Base-by-base conservation (phyloP, 345 rosid species). In the Anacardium occidentale region DNA sequence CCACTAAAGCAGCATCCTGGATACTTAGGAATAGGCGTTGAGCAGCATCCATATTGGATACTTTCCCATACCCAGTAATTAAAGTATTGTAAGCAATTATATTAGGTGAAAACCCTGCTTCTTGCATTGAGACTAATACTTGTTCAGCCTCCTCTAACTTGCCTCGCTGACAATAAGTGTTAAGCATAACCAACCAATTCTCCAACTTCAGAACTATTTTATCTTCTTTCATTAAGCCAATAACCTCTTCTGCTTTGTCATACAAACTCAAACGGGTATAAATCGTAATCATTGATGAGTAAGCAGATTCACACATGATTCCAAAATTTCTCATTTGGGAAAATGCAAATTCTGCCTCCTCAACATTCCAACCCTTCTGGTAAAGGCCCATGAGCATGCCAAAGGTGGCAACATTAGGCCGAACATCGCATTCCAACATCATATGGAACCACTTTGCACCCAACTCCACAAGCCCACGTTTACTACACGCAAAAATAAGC, bases 361-460 rank as follows among this genome's bases (percentile, higher is more conserved):
- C 87, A 11, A 83, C 89, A 68, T 86, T 87, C 91, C 91, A 83
- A 45, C 89, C 82, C 83, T 91, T 91, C 70, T 78, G 88, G 76
- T 83, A 94, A 66, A 94, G 90, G 75, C 85, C 81, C 96, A 90
- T 89, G 22, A 94, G 86, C 98, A 90, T 91, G 47, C 98, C 96
- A 77, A 88, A 84, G 1, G 96, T 89, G 10, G 96, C 98, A 63
- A 86, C 82, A 56, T 91, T 89, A 40, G 98, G 97, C 79, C n/a
- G 62, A 71, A 89, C 86, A 63, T 85, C 83, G 20, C 78, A 61
- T 68, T 85, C 93, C 86, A 94, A 64, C 97, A 94, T 90, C 96
- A 87, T 79, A 60, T 62, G 76, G 72, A 94, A 90, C 97, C 97
- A 94, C 66, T 85, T 90, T 7, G 80, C 78, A 44, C 83, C 83